phyloP scores from a whole-genome alignment of 2,329 filamentous ascomycete genomes.

The Colletotrichum salicis region DNA sequence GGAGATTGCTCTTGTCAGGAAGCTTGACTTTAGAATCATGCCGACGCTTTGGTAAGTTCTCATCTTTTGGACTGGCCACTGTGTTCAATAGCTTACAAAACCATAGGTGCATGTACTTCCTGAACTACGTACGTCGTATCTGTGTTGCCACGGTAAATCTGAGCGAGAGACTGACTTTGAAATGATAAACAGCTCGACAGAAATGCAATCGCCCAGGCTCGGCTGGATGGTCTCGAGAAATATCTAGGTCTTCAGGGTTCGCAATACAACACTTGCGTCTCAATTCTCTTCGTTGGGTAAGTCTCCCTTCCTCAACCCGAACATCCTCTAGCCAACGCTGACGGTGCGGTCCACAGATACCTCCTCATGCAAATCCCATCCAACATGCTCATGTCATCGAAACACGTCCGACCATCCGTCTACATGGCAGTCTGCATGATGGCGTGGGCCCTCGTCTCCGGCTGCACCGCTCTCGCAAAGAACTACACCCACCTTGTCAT shows the following conservation, averaged over 20 bases:
- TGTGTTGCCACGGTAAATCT: rapidly evolving
- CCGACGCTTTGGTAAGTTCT: constrained; percentile 48
- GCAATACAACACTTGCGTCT: constrained; percentile 60
- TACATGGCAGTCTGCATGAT: constrained; percentile 49
- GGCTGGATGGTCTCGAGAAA: constrained; percentile 62
- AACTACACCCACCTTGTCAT: constrained; percentile 55
- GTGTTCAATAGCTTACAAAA: neutral
- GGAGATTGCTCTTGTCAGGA: constrained; percentile 50
- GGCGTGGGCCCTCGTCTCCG: constrained; percentile 53
- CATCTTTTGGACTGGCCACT: rapidly evolving
- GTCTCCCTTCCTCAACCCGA: constrained; percentile 8
- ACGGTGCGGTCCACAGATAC: constrained; percentile 43
- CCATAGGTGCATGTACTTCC: constrained; percentile 48
- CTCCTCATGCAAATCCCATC: constrained; percentile 58
- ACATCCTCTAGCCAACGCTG: neutral
- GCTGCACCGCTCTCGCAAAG: constrained; percentile 52
- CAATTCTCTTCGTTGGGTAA: constrained; percentile 62
- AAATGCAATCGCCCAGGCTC: constrained; percentile 67
- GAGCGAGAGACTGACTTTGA: constrained; percentile 1
- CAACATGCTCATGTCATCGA: constrained; percentile 55
- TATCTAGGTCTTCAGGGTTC: constrained; percentile 59
- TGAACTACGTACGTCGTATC: constrained; percentile 45
- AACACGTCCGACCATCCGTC: constrained; percentile 46
- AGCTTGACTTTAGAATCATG: constrained; percentile 50
- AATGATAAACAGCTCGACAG: constrained; percentile 51